A percentile compares a stretch with the other conserved stretches of the same genome.
phyloP scores from a whole-genome alignment of 176 grass and related monocot genomes.

The Microstegium vimineum region DNA sequence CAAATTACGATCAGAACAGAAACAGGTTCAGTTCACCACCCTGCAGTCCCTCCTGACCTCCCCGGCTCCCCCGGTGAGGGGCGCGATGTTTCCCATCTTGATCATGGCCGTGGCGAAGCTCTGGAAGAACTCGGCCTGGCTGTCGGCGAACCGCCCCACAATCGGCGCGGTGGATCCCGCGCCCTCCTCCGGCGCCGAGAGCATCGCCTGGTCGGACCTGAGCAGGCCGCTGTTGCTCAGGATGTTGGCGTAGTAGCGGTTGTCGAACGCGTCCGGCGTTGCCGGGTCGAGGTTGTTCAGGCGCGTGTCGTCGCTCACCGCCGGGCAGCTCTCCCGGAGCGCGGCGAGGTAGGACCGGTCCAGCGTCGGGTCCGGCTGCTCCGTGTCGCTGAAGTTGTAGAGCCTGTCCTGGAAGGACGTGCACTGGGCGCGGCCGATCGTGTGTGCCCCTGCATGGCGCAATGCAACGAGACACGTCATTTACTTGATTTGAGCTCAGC shows the following conservation, averaged over 20 bases:
- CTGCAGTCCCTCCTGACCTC: slow-evolving; percentile 74
- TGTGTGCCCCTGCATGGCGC: slow-evolving; percentile 62
- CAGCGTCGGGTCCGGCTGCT: slow-evolving; percentile 55
- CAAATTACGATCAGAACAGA: neutral
- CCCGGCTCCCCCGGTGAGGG: slow-evolving; percentile 43
- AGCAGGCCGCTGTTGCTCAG: slow-evolving; percentile 46
- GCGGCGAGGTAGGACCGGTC: slow-evolving; percentile 29
- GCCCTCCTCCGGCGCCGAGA: slow-evolving; percentile 37
- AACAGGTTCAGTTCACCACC: slow-evolving; percentile 39
- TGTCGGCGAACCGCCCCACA: slow-evolving; percentile 42
- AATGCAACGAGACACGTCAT: neutral
- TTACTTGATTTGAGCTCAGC: neutral
- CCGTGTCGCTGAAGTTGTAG: slow-evolving; percentile 45
- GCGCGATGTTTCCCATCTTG: slow-evolving; percentile 78
- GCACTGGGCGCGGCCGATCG: slow-evolving; percentile 70
- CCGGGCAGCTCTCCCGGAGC: slow-evolving; percentile 46
- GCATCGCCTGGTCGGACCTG: slow-evolving; percentile 62
- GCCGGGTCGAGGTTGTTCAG: slow-evolving; percentile 61
- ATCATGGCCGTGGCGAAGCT: slow-evolving; percentile 66
- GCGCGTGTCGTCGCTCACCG: neutral
- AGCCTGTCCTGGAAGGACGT: slow-evolving; percentile 38
- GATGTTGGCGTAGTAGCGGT: slow-evolving; percentile 60
- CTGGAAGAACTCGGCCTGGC: slow-evolving; percentile 54
- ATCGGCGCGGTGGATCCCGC: slow-evolving; percentile 30
- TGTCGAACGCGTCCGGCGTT: slow-evolving; percentile 64